These are phyloP conservation scores for Camellia japonica DNA, from an alignment of 148 eudicot genomes.

Conservation along the genomic window DNA sequence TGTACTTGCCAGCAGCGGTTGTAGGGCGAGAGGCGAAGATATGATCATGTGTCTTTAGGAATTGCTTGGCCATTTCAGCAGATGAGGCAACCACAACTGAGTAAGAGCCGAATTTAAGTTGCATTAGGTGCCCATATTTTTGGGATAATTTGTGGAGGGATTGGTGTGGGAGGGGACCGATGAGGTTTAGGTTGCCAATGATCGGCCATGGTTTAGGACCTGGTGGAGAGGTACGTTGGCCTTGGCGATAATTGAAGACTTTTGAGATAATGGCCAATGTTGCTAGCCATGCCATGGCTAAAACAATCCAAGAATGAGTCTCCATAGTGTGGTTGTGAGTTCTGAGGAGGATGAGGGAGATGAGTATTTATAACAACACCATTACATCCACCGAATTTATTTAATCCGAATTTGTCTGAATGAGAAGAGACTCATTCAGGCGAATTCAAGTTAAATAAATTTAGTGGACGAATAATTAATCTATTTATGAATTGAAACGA, in stretches of 20 bases:
- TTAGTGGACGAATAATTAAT: too few relatives aligned
- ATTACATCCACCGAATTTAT: too few relatives aligned
- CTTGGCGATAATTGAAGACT: neutral
- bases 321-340: constrained; percentile 7
- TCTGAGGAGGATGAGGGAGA: neutral
- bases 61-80: constrained; percentile 27
- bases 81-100: constrained; percentile 33
- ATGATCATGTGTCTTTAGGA: constrained; percentile 25
- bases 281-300: constrained; percentile 6
- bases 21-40: constrained; percentile 34
- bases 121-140: constrained; percentile 32
- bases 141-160: constrained; percentile 26
- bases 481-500: too few relatives aligned
- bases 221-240: constrained; percentile 9
- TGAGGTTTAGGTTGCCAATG: constrained; percentile 30
- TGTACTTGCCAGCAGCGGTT: constrained; percentile 31
- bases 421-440: too few relatives aligned
- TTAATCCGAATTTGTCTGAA: too few relatives aligned
- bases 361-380: neutral
- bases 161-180: constrained; percentile 27
- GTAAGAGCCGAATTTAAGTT: constrained; percentile 23
- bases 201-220: constrained; percentile 39
- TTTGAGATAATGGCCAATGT: constrained; percentile 1
- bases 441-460: neutral
- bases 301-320: constrained; percentile 7